phyloP scores from a whole-genome alignment of 768 basidiomycete genomes.

The Leccinum obscurum region DNA sequence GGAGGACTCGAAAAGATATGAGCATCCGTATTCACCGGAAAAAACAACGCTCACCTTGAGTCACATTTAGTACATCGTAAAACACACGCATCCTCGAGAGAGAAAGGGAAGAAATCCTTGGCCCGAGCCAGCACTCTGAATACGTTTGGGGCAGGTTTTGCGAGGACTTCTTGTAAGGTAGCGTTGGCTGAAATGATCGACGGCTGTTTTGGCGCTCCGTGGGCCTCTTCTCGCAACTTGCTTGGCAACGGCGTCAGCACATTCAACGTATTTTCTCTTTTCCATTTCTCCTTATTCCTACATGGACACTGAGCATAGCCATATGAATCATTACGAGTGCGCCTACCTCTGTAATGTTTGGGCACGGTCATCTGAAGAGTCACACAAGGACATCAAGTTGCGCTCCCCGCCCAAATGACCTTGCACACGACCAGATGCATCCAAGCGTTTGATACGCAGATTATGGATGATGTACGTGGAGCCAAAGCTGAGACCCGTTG shows the following conservation, averaged over 20 bases:
- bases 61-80: slow-evolving; percentile 55
- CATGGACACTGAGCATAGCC: slow-evolving; percentile 1
- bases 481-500: slow-evolving; percentile 40
- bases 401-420: slow-evolving; percentile 33
- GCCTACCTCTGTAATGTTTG: slow-evolving; percentile 25
- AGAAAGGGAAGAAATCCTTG: slow-evolving; percentile 55
- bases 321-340: background rate
- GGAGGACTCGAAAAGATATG: slow-evolving; percentile 41
- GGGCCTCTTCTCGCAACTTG: slow-evolving; percentile 5
- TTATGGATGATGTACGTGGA: slow-evolving; percentile 50
- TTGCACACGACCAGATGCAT: slow-evolving; percentile 12
- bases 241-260: background rate
- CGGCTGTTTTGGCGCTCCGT: background rate
- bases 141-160: slow-evolving; percentile 33
- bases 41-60: slow-evolving; percentile 39
- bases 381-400: slow-evolving; percentile 22
- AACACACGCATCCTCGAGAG: slow-evolving; percentile 47
- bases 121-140: slow-evolving; percentile 50
- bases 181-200: slow-evolving; percentile 4
- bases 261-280: slow-evolving; percentile 23
- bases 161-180: slow-evolving; percentile 41
- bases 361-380: slow-evolving; percentile 16
- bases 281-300: slow-evolving; percentile 38
- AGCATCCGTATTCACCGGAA: background rate
- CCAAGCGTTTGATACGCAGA: slow-evolving; percentile 42